phyloP scores from a whole-genome alignment of 2,329 filamentous ascomycete genomes.

The Sporothrix variecibatus region DNA sequence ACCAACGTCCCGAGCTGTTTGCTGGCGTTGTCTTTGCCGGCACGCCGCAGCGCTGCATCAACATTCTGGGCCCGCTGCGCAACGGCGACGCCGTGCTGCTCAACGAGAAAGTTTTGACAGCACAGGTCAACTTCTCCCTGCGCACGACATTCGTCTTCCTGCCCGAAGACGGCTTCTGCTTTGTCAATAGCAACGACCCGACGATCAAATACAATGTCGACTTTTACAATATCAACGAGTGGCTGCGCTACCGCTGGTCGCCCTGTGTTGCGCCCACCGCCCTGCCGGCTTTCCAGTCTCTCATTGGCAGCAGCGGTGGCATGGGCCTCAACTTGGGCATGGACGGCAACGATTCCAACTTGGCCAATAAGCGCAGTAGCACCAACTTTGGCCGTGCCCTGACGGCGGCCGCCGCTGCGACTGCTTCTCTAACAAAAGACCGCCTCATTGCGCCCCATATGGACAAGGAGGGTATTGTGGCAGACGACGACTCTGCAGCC shows the following conservation, averaged over 20 bases:
- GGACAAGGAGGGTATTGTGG: slow-evolving; percentile 10
- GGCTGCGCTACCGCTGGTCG: slow-evolving; percentile 76
- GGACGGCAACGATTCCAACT: background rate
- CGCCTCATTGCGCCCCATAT: slow-evolving; percentile 28
- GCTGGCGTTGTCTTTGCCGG: slow-evolving; percentile 84
- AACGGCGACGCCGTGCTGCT: slow-evolving; percentile 92
- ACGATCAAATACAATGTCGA: slow-evolving; percentile 79
- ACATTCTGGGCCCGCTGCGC: slow-evolving; percentile 84
- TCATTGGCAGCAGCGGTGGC: background rate
- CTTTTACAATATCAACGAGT: slow-evolving; percentile 78
- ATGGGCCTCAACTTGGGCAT: background rate
- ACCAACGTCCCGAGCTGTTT: slow-evolving; percentile 81
- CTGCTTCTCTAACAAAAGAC: slow-evolving; percentile 20
- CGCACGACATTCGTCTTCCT: slow-evolving; percentile 83
- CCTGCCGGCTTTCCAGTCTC: slow-evolving; percentile 54
- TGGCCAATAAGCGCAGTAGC: slow-evolving; percentile 36
- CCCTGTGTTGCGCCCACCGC: slow-evolving; percentile 70
- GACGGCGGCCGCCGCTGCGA: slow-evolving; percentile 44
- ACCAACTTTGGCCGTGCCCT: slow-evolving; percentile 45
- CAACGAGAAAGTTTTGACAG: slow-evolving; percentile 85
- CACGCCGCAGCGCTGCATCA: slow-evolving; percentile 81
- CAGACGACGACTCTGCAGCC: background rate
- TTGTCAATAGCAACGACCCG: slow-evolving; percentile 73
- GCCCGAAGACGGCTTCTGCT: slow-evolving; percentile 84
- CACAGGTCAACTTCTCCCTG: slow-evolving; percentile 90